These are phyloP conservation scores for Babesia ovata DNA, from an alignment of 169 alveolate species.

Conservation along the genomic window DNA sequence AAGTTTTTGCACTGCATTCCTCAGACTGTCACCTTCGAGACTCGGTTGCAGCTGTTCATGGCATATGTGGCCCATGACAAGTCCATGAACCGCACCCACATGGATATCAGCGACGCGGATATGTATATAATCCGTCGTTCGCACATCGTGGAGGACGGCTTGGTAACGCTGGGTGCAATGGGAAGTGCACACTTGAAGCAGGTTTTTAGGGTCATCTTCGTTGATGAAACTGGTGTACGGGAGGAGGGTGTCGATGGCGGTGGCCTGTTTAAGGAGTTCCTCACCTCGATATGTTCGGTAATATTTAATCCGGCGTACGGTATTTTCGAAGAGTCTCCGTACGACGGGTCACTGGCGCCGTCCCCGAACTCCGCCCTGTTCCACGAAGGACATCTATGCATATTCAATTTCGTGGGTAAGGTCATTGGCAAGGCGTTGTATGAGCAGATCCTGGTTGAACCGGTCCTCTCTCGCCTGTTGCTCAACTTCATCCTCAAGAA, in stretches of 20 bases:
- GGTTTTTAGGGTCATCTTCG: constrained; percentile 83
- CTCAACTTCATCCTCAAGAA: constrained; percentile 83
- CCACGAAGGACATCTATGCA: constrained; percentile 66
- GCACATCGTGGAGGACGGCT: constrained; percentile 80
- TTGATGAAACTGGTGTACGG: constrained; percentile 84
- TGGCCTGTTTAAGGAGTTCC: constrained; percentile 95
- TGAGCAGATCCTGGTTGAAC: constrained; percentile 89
- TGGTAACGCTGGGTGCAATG: constrained; percentile 61
- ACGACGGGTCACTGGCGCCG: constrained; percentile 72
- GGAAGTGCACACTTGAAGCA: constrained; percentile 68
- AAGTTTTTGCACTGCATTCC: constrained; percentile 42
- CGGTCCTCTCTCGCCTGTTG: constrained; percentile 85
- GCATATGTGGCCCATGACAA: constrained; percentile 35
- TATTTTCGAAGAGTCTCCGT: constrained; percentile 76
- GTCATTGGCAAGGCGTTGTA: constrained; percentile 91
- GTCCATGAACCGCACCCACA: constrained; percentile 38
- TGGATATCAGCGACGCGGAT: constrained; percentile 43
- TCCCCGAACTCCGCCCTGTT: constrained; percentile 68
- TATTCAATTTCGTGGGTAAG: constrained; percentile 82
- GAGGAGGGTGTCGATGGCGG: constrained; percentile 98
- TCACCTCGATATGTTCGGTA: constrained; percentile 85
- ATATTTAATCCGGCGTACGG: constrained; percentile 87
- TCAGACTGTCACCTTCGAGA: constrained; percentile 50
- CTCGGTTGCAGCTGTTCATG: constrained; percentile 43
- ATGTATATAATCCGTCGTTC: constrained; percentile 73